Conservation (phyloP, 768 basidiomycete genomes). For the Fibroporia radiculosa region DNA sequence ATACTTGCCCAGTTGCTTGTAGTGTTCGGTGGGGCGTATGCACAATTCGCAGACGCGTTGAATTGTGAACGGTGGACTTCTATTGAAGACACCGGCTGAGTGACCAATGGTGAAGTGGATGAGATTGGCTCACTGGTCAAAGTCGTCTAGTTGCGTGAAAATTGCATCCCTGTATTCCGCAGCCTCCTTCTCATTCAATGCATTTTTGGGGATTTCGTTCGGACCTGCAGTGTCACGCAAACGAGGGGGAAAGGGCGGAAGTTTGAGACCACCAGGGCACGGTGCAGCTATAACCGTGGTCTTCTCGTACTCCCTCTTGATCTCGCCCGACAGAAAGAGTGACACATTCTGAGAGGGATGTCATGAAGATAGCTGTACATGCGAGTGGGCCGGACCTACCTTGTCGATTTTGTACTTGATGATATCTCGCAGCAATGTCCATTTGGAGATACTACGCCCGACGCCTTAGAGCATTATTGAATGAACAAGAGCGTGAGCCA, state of each 20-base stretch:
- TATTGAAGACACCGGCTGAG: constrained; percentile 5
- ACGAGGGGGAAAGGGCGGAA: constrained; percentile 68
- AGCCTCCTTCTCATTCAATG: constrained; percentile 57
- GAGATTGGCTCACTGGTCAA: constrained; percentile 49
- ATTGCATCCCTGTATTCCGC: constrained; percentile 47
- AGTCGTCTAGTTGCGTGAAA: constrained; percentile 60
- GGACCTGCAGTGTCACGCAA: constrained; percentile 40
- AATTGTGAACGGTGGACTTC: constrained; percentile 78
- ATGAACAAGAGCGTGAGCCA: constrained; percentile 19
- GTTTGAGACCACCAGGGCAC: constrained; percentile 50
- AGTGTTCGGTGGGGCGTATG: constrained; percentile 57
- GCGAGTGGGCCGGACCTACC: constrained; percentile 28
- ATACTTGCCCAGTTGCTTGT: constrained; percentile 78
- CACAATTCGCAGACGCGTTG: constrained; percentile 85
- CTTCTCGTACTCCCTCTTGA: constrained; percentile 22
- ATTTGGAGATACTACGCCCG: constrained; percentile 44
- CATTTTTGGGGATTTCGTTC: constrained; percentile 46
- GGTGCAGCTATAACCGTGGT: constrained; percentile 36
- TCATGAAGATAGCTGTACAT: not conserved
- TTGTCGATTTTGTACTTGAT: constrained; percentile 67
- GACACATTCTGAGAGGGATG: constrained; percentile 25
- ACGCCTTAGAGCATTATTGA: not conserved
- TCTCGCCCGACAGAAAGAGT: constrained; percentile 21
- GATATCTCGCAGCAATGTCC: constrained; percentile 59
- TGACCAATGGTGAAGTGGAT: not conserved